Percentiles rank a stretch among this genome's conserved stretches.
phyloP scores from a whole-genome alignment of 495 filamentous ascomycete species.

The Gamarada debralockiae region DNA sequence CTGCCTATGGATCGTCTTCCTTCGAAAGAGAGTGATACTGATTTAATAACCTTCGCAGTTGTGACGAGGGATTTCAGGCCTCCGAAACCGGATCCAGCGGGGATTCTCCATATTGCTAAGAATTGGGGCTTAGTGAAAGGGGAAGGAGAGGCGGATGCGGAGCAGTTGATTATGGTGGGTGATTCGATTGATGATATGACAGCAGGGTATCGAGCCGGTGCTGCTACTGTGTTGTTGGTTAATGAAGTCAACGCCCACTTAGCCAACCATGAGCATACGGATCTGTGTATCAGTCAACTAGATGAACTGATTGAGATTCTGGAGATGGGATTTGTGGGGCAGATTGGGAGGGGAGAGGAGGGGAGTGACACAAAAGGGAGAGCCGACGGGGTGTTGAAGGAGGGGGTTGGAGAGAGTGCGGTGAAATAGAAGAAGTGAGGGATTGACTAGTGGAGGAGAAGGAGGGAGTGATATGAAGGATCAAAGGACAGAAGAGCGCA shows the following conservation, averaged over 20 bases:
- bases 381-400: conserved; percentile 14
- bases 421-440: conserved; percentile 29
- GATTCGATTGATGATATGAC: conserved; percentile 95
- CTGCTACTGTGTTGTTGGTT: conserved; percentile 81
- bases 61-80: conserved; percentile 80
- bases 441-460: conserved; percentile 21
- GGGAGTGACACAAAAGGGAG: conserved; percentile 17
- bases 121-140: conserved; percentile 56
- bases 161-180: conserved; percentile 35
- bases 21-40: too few relatives aligned
- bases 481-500: too few relatives aligned
- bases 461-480: conserved; percentile 18
- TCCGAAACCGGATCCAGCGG: conserved; percentile 87
- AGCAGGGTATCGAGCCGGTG: conserved; percentile 77
- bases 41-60: too few relatives aligned
- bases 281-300: conserved; percentile 59
- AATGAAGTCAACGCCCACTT: conserved; percentile 77
- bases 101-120: conserved; percentile 77
- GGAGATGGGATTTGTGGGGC: conserved; percentile 60
- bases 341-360: conserved; percentile 19
- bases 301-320: conserved; percentile 71
- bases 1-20: too few relatives aligned
- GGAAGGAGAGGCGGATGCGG: conserved; percentile 17
- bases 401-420: conserved; percentile 13
- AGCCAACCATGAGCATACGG: conserved; percentile 73